Evolutionary conservation across 352 stramenopile genomes (phyloP).

Genomic region (Globisporangium nagaii): DNA sequence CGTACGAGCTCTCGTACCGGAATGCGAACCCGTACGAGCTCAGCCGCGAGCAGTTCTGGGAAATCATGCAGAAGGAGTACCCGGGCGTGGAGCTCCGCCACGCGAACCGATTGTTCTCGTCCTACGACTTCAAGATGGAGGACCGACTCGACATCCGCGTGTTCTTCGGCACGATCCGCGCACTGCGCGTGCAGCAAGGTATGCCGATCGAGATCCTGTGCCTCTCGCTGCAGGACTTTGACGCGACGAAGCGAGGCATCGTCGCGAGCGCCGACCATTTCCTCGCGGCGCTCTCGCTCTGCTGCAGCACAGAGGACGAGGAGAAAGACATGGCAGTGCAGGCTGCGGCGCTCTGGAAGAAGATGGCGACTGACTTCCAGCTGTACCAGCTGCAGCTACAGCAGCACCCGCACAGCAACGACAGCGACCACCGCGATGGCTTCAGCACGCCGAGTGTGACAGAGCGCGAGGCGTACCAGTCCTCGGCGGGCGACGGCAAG

Average conservation of each 20-base stretch:
- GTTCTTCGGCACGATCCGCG: conserved; percentile 41
- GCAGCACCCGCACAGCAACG: not conserved
- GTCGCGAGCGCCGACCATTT: conserved; percentile 18
- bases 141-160: conserved; percentile 50
- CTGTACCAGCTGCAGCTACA: not conserved
- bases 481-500: conserved; percentile 21
- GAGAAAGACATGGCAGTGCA: conserved; percentile 23
- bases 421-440: conserved; percentile 15
- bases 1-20: conserved; percentile 41
- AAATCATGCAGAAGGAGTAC: conserved; percentile 44
- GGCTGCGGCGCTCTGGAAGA: conserved; percentile 18
- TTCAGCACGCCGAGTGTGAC: conserved; percentile 6
- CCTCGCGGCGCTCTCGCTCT: conserved; percentile 26
- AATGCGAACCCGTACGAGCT: conserved; percentile 29
- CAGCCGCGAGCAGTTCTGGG: conserved; percentile 42
- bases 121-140: conserved; percentile 42
- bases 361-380: conserved; percentile 9
- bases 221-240: conserved; percentile 39
- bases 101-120: conserved; percentile 57
- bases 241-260: conserved; percentile 22
- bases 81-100: conserved; percentile 31
- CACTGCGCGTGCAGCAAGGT: conserved; percentile 53
- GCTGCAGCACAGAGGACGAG: conserved; percentile 34
- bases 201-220: conserved; percentile 43
- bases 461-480: conserved; percentile 24